These are phyloP conservation scores for Kockiozyma suomiensis DNA, from an alignment of 805 yeast genomes.

Conservation along the genomic window DNA sequence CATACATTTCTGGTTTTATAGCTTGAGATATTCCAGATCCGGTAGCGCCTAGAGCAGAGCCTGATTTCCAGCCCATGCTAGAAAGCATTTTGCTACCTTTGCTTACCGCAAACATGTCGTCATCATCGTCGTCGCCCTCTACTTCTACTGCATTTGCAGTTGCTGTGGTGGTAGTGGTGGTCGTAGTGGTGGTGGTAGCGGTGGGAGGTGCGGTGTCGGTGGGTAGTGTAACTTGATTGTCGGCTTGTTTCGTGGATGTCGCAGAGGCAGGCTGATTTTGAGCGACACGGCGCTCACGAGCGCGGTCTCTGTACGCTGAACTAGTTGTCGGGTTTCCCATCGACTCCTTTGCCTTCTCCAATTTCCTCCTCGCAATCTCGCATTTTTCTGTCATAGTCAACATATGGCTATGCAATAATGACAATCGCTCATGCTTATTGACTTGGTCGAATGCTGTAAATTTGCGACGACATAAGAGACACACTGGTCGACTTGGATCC, in stretches of 20 bases:
- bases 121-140: slow-evolving; percentile 22
- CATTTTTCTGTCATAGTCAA: slow-evolving; percentile 4
- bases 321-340: background rate
- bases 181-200: background rate
- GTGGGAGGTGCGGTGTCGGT: background rate
- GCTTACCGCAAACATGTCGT: slow-evolving; percentile 3
- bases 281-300: slow-evolving; percentile 28
- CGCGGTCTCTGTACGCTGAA: slow-evolving; percentile 29
- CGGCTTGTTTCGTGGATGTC: background rate
- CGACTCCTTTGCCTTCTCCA: slow-evolving; percentile 6
- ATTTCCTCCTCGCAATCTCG: slow-evolving; percentile 7
- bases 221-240: background rate
- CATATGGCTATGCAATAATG: slow-evolving; percentile 19
- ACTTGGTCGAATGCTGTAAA: slow-evolving; percentile 25
- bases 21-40: slow-evolving; percentile 47
- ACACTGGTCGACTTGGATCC: slow-evolving; percentile 24
- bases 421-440: slow-evolving; percentile 30
- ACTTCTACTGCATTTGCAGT: background rate
- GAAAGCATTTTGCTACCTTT: slow-evolving; percentile 72
- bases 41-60: slow-evolving; percentile 79
- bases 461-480: slow-evolving; percentile 30
- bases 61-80: slow-evolving; percentile 84
- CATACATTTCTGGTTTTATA: slow-evolving; percentile 25
- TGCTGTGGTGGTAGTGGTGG: background rate
- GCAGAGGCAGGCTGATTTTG: slow-evolving; percentile 11